A percentile compares a stretch with the other conserved stretches of the same genome.
Conservation (phyloP, 108 stramenopile genomes). For the Seminavis robusta region DNA sequence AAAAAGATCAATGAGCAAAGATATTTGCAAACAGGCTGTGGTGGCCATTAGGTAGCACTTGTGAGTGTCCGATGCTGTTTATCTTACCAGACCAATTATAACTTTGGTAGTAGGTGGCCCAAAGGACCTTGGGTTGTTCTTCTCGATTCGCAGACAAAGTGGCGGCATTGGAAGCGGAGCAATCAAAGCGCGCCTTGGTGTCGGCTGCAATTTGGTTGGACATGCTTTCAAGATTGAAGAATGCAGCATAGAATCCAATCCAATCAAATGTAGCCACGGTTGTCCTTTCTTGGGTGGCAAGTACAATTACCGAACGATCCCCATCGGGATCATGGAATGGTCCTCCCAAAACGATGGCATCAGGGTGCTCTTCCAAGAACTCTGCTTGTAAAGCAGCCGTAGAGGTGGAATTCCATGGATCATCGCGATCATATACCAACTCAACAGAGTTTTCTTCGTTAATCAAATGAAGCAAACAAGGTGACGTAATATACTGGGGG, state of each 20-base stretch:
- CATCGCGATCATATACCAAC: too few species aligned
- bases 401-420: background rate
- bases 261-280: conserved; percentile 51
- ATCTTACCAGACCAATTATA: conserved; percentile 5
- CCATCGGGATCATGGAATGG: too few species aligned
- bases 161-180: conserved; percentile 30
- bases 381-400: background rate
- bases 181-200: conserved; percentile 23
- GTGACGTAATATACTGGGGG: conserved; percentile 40
- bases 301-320: conserved; percentile 6
- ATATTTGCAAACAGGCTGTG: too few species aligned
- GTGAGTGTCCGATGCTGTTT: too few species aligned
- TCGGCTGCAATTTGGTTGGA: conserved; percentile 31
- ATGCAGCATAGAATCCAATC: conserved; percentile 28
- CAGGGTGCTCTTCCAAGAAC: background rate
- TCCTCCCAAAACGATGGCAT: conserved; percentile 7
- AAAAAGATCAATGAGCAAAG: too few species aligned
- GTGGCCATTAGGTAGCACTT: too few species aligned
- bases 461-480: conserved; percentile 31
- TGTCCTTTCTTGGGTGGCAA: conserved; percentile 11
- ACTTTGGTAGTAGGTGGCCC: conserved; percentile 31
- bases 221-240: conserved; percentile 44
- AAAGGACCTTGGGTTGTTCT: conserved; percentile 16
- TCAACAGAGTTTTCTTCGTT: conserved; percentile 13
- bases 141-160: background rate